Conservation (phyloP, 2,329 filamentous ascomycete genomes). For the Aspergillus cejpii region DNA sequence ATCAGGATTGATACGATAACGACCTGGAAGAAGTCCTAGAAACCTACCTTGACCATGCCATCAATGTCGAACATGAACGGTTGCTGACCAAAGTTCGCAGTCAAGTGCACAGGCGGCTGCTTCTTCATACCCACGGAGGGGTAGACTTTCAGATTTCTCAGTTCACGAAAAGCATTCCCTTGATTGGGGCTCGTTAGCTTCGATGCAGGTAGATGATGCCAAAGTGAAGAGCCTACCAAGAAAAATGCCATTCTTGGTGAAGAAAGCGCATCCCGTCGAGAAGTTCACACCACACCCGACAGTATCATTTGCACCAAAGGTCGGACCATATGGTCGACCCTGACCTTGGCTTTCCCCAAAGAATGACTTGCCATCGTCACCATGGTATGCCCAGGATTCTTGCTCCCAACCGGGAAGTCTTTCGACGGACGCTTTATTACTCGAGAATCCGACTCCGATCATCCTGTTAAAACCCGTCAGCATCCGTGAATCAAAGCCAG, state of each 20-base stretch:
- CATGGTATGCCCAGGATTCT: slow-evolving; percentile 61
- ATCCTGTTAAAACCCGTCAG: slow-evolving; percentile 22
- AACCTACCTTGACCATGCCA: slow-evolving; percentile 65
- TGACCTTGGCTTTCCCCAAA: slow-evolving; percentile 51
- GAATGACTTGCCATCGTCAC: slow-evolving; percentile 60
- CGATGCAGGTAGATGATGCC: background rate
- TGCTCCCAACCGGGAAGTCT: slow-evolving; percentile 60
- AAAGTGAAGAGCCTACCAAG: slow-evolving; percentile 42
- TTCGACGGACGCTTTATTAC: slow-evolving; percentile 52
- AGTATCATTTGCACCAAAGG: slow-evolving; percentile 53
- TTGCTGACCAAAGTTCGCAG: slow-evolving; percentile 58
- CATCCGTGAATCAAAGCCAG: background rate
- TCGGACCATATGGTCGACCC: slow-evolving; percentile 53
- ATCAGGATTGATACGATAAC: slow-evolving; percentile 3
- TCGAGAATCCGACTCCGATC: slow-evolving; percentile 56
- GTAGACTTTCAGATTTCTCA: slow-evolving; percentile 41
- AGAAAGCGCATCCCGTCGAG: slow-evolving; percentile 54
- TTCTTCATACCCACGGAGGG: slow-evolving; percentile 63
- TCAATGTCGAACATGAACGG: slow-evolving; percentile 92
- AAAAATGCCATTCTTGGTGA: slow-evolving; percentile 58
- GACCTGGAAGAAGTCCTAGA: background rate
- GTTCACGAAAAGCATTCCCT: slow-evolving; percentile 53
- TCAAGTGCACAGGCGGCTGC: slow-evolving; percentile 50
- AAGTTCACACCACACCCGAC: slow-evolving; percentile 62
- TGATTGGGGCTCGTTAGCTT: slow-evolving; percentile 5